Evolutionary conservation across 495 filamentous ascomycete species (phyloP), one percentile per base, ranked within the genome.

Genomic region (Aspergillus biplanus): DNA sequence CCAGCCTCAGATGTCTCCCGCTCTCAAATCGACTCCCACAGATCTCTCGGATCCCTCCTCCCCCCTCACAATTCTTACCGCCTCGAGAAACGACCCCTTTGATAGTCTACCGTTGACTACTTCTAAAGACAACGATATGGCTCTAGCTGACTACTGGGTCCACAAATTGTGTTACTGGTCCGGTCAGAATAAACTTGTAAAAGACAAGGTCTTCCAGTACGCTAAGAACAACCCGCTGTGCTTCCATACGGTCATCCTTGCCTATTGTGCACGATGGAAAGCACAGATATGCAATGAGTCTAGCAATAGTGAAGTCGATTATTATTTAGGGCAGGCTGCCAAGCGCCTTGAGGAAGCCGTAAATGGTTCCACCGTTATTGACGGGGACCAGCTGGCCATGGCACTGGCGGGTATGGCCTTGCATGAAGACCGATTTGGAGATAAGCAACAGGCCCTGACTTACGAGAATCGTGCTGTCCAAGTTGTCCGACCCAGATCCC

Each of bases 131-230:
- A 67, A 66, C 6, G 73, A 78, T 33, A 49, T 71, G 39, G 75
- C 73, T 53, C 63, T 82, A 50, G 67, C 65, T 4, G 75, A 78
- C 50, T 72, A 71, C 52, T 82, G 76, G 76, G 67, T 68, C 7
- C 72, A 61, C 64, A 71, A 73, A 39, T 68, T 80, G 61, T 69
- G 71, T 0, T 82, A 82, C 61, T 82, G 79, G 79, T 82, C 79
- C 7, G 79, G 79, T 0, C 74, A 78, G 53, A 80, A 80, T 57
- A 55, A 59, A 39, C 68, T 75, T 33, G 47, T 80, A 2, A 82
- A 82, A 59, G 67, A 75, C 18, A 71, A 69, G 27, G 70, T 77
- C 7, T 80, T 78, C 53, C 71, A 69, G 32, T 69, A 67, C 7
- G 72, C 77, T 33, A 75, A 76, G 71, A 57, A 59, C 39, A 69